These are phyloP conservation scores for Wolfiporia cocos DNA, from an alignment of 1,284 basidiomycete species.

Conservation along the genomic window DNA sequence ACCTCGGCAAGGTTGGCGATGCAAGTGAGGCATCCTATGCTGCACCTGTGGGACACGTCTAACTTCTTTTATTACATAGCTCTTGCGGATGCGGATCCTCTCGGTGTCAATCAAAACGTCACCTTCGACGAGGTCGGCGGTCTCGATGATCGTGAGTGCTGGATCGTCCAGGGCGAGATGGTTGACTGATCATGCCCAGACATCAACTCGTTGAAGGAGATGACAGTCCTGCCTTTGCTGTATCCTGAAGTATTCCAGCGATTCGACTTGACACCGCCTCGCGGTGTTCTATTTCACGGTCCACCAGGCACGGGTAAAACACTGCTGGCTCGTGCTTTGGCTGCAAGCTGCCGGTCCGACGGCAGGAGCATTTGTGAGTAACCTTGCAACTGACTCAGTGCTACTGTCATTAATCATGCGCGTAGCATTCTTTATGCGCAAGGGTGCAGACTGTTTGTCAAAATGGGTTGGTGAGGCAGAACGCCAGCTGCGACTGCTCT, in stretches of 20 bases:
- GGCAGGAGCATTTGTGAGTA: conserved; percentile 85
- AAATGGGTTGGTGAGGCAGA: conserved; percentile 99
- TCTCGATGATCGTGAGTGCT: conserved; percentile 78
- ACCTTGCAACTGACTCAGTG: background rate
- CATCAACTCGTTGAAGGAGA: conserved; percentile 97
- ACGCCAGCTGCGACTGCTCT: conserved; percentile 90
- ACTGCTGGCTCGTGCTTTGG: conserved; percentile 87
- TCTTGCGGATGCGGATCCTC: conserved; percentile 94
- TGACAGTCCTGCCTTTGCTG: conserved; percentile 93
- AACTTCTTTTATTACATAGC: conserved; percentile 32
- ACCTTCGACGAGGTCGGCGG: conserved; percentile 99
- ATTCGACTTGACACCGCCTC: conserved; percentile 92
- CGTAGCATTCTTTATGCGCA: conserved; percentile 98
- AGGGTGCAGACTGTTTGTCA: conserved; percentile 95
- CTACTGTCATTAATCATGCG: conserved; percentile 3
- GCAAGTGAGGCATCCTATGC: conserved; percentile 42
- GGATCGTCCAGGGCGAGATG: conserved; percentile 1
- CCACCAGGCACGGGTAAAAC: conserved; percentile 96
- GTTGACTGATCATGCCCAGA: conserved; percentile 43
- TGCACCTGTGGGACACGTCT: conserved; percentile 6
- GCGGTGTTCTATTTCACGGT: conserved; percentile 96
- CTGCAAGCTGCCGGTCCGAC: conserved; percentile 87
- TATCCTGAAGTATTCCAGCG: conserved; percentile 98
- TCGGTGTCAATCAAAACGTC: conserved; percentile 91
- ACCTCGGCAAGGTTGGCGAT: conserved; percentile 78